These are phyloP conservation scores for Haplosporangium gracile DNA, from an alignment of 192 early-diverging fungal species.

Conservation along the genomic window DNA sequence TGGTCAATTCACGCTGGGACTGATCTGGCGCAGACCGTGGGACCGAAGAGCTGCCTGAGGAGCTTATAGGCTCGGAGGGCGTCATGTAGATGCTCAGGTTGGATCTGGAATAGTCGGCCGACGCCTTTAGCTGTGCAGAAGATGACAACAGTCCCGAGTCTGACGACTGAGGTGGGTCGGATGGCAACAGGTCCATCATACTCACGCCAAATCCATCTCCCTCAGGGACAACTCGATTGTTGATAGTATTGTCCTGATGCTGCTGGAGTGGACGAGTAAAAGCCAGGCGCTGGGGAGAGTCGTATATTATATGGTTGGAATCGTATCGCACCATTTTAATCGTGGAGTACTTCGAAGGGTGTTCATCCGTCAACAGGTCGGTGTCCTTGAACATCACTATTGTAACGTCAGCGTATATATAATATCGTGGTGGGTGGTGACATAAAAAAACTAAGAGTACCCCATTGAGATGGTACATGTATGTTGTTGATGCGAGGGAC, in stretches of 20 bases:
- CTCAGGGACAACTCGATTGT: not conserved
- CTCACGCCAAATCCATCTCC: not conserved
- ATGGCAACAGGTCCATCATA: not conserved
- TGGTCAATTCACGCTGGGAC: not conserved
- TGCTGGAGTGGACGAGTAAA: not conserved
- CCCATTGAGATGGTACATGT: too few species aligned
- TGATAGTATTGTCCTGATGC: not conserved
- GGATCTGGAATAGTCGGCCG: not conserved
- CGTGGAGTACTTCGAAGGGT: not conserved
- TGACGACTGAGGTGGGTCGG: not conserved
- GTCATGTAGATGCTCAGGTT: not conserved
- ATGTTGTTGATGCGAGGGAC: not conserved
- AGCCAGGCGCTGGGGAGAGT: not conserved
- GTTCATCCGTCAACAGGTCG: not conserved
- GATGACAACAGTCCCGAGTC: not conserved
- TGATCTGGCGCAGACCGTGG: not conserved
- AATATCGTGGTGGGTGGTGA: too few species aligned
- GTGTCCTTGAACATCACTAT: not conserved
- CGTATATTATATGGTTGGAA: not conserved
- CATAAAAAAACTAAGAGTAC: too few species aligned
- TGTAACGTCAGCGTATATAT: too few species aligned
- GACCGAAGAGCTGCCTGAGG: not conserved
- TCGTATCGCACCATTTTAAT: conserved; percentile 1
- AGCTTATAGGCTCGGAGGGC: not conserved
- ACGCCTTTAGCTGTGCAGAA: not conserved